These are phyloP conservation scores for Oldenlandia corymbosa DNA, from an alignment of 257 asterid genomes.

Conservation along the genomic window DNA sequence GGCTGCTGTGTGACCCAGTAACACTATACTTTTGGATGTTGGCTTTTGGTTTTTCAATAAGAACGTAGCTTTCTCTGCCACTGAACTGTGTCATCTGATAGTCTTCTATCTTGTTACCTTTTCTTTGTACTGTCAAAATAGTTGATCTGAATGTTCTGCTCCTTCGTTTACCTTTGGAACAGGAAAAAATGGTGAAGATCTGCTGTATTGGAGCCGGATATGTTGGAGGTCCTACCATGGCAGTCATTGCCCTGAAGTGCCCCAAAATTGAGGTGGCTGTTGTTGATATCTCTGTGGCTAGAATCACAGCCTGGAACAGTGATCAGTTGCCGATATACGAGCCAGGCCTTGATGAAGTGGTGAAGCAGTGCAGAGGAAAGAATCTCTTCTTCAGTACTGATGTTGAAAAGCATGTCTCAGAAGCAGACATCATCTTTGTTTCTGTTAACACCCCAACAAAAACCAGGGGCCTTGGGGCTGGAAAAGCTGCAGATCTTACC, in stretches of 20 bases:
- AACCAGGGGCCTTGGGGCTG: slow-evolving; percentile 34
- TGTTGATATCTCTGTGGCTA: slow-evolving; percentile 30
- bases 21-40: neutral
- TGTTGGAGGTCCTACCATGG: slow-evolving; percentile 42
- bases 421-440: slow-evolving; percentile 32
- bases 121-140: too few relatives aligned
- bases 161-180: neutral
- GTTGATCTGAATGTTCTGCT: too few relatives aligned
- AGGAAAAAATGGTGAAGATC: slow-evolving; percentile 36
- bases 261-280: slow-evolving; percentile 34
- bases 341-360: slow-evolving; percentile 33
- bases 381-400: slow-evolving; percentile 32
- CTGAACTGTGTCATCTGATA: slow-evolving; percentile 6
- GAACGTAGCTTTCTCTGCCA: neutral
- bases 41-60: neutral
- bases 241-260: slow-evolving; percentile 32
- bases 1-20: too few relatives aligned
- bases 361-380: slow-evolving; percentile 34
- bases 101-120: too few relatives aligned
- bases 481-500: slow-evolving; percentile 38
- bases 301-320: slow-evolving; percentile 32
- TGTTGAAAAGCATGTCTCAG: slow-evolving; percentile 30
- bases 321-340: slow-evolving; percentile 33
- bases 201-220: slow-evolving; percentile 38
- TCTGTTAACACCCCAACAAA: slow-evolving; percentile 35